Evolutionary conservation across 1,139 yeast genomes (phyloP), one percentile per base, ranked within the genome.

Genomic region (Citeromyces hawaiiensis): DNA sequence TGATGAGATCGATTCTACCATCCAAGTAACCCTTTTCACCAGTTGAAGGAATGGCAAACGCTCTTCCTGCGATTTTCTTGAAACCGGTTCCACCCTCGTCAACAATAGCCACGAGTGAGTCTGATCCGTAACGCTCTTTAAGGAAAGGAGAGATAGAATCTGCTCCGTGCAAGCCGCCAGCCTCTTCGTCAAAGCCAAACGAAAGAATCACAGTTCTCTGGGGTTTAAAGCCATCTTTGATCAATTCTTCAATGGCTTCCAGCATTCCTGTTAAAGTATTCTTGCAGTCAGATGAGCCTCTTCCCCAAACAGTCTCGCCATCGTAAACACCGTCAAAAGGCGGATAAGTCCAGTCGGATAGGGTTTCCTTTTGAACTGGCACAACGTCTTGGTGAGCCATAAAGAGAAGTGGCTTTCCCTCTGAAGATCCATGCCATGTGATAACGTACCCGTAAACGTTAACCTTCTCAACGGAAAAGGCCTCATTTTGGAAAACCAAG

Each of bases 301-400:
- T 66, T 23, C 87, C 88, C 65, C 72, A 75, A 3, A 80, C 55
- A 40, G 55, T 48, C 7, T 55, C 54, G 30, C 83, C 83, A 49
- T 82, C 94, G 51, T 63, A 82, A 50, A 69, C 66, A 3, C 83
- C 94, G 7, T 68, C 66, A 45, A 74, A 82, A 19, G 94, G 94
- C 10, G 79, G 78, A 49, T 74, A 68, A 2, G 63, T 66, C 94
- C 94, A 83, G 39, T 68, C 63, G 33, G 55, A 63, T 36, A 68
- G 54, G 10, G 85, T 71, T 18, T 64, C 76, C 27, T 59, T 55
- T 49, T 76, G 77, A n/a, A 83, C 82, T 0, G 94, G 94, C 11
- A 85, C 94, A 4, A 80, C 83, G 53, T 83, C 94, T 54, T 77
- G 85, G 55, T 85, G 95, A 3, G 91, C 87, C 57, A 78, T 70